phyloP scores from a whole-genome alignment of 2,329 filamentous ascomycete species.

The Calonectria naviculata region DNA sequence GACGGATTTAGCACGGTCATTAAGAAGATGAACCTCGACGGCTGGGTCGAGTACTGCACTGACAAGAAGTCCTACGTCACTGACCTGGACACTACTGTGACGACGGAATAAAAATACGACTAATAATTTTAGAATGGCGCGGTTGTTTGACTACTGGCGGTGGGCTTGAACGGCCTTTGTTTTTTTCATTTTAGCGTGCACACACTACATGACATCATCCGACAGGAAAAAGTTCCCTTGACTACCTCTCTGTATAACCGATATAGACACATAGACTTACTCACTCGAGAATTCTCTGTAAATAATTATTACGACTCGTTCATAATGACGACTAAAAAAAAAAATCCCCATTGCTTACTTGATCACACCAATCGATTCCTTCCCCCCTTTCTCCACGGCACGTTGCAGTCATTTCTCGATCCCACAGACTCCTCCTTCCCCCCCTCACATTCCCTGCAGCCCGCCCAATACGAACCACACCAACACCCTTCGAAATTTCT shows the following conservation, averaged over 20 bases:
- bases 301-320: neutral
- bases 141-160: neutral
- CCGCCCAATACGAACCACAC: neutral
- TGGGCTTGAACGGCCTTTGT: neutral
- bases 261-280: neutral
- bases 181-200: neutral
- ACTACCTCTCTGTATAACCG: neutral
- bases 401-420: neutral
- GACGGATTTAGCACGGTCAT: constrained; percentile 71
- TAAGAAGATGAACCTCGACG: constrained; percentile 73
- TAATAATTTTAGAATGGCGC: constrained; percentile 1
- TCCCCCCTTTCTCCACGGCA: neutral
- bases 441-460: neutral
- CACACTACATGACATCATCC: neutral
- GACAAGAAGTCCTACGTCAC: constrained; percentile 44
- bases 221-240: neutral
- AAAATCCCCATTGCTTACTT: no score
- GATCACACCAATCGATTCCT: neutral
- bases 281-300: neutral
- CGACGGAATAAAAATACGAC: constrained; percentile 3
- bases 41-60: constrained; percentile 69
- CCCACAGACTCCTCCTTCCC: no score
- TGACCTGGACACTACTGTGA: neutral
- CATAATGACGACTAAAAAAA: neutral
- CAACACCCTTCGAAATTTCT: neutral